Base-by-base conservation (phyloP, 2,329 filamentous ascomycete species). In the Phaeomoniella chlamydospora region DNA sequence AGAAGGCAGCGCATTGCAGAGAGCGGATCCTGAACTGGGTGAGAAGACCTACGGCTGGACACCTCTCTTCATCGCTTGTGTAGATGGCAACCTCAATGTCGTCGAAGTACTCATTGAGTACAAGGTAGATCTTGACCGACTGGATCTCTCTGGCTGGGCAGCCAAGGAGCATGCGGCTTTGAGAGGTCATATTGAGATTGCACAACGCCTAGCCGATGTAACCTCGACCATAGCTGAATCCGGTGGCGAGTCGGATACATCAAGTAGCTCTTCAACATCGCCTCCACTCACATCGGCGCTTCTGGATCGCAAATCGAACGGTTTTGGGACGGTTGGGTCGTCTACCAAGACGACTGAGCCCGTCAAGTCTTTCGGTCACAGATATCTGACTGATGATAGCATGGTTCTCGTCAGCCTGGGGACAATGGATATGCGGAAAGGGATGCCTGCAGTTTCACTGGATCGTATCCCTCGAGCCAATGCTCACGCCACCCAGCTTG, bases 1-100 rank as follows among this genome's bases (percentile, higher is more conserved):
- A 2, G 67, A 77, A 12, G 83, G 82, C 2, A 78, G 73, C 1
- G 59, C 67, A 4, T 65, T 72, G 31, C 82, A 90, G 46, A 84
- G 78, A 49, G 77, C 78, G 1, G 63, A 94, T 42, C 62, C 86
- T 1, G 80, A 94, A 47, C 61, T 92, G 22, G 61, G 71, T 0
- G 90, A 98, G 52, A 81, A 80, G 37, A 80, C 80, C 0, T 96
- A 92, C 51, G 76, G 80, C 3, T 98, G 90, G 88, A 94, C 90
- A 1, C 84, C 90, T n/a, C 65, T 98, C 10, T 90, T 94, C 51
- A 80, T 94, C 43, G 84, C 88, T 6, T 83, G 81, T 37, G 88
- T 96, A 2, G 87, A 98, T 50, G 88, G 88, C 0, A 80, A 86
- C 44, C 57, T 85, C 9, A 59, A 69, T 0, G 74, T 94, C 29